Percentiles rank a stretch among this genome's conserved stretches.
Evolutionary conservation across 2,329 filamentous ascomycete genomes (phyloP).

Genomic region (Dryadomyces quercus-mongolicae): DNA sequence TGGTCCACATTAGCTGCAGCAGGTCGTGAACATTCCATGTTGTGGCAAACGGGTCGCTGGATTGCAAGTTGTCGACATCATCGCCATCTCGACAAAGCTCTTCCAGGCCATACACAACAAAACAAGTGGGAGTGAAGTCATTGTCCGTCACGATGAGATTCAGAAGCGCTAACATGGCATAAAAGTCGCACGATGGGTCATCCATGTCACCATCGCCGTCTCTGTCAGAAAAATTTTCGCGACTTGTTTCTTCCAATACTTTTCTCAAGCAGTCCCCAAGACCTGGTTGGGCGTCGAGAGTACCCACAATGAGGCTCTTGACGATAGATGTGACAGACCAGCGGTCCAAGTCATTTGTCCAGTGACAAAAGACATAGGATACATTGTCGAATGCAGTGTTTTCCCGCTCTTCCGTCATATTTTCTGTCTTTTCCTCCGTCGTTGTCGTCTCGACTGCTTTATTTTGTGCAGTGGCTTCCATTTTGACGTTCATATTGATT

Average conservation of each 20-base stretch:
- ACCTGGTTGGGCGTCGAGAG: not conserved
- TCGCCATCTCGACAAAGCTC: not conserved
- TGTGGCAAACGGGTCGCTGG: not conserved
- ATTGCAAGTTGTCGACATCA: not conserved
- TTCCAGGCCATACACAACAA: not conserved
- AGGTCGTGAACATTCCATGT: not conserved
- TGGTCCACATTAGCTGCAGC: not conserved
- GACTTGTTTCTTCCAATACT: not conserved
- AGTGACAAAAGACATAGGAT: not conserved
- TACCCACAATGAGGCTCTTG: not conserved
- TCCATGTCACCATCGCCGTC: not conserved
- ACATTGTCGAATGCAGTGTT: not conserved
- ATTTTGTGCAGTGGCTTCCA: not conserved
- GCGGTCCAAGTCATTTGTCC: not conserved
- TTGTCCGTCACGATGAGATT: not conserved
- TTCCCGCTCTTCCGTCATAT: not conserved
- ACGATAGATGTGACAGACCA: not conserved
- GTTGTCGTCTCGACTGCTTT: no score
- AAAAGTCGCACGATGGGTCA: not conserved
- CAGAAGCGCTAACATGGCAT: not conserved
- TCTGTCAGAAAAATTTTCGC: not conserved
- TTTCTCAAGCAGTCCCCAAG: not conserved
- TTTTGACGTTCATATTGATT: not conserved
- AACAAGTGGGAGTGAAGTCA: not conserved
- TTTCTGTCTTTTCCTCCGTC: no score